Evolutionary conservation across 805 yeast genomes (phyloP).

Genomic region (Metschnikowia santaceciliae): DNA sequence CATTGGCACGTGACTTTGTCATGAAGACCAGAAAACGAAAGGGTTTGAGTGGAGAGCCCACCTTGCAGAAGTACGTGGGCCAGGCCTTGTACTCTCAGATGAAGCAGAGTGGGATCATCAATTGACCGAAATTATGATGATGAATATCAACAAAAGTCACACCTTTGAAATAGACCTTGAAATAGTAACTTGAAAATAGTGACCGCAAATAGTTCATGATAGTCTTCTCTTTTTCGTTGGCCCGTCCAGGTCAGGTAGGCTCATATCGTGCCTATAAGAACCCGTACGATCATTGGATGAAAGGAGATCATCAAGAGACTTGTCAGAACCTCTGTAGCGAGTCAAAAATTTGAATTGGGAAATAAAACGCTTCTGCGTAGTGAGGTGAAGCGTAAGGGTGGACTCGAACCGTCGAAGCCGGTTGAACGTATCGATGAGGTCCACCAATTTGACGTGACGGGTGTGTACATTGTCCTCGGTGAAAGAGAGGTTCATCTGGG

Average conservation of each 20-base stretch:
- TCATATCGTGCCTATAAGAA: background rate
- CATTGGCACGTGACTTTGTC: conserved; percentile 83
- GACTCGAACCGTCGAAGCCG: conserved; percentile 9
- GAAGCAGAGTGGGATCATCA: conserved; percentile 41
- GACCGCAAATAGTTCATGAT: background rate
- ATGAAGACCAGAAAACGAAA: conserved; percentile 85
- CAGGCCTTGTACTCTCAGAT: conserved; percentile 52
- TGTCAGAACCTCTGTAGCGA: conserved; percentile 18
- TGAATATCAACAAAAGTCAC: too few relatives aligned
- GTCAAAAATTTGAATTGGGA: conserved; percentile 24
- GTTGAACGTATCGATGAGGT: conserved; percentile 18
- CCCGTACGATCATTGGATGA: background rate
- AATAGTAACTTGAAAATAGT: too few relatives aligned
- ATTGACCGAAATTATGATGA: background rate
- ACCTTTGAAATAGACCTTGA: too few relatives aligned
- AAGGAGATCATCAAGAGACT: conserved; percentile 18
- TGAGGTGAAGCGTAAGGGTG: conserved; percentile 19
- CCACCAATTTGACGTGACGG: conserved; percentile 22
- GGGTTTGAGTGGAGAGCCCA: conserved; percentile 67
- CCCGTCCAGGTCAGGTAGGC: background rate
- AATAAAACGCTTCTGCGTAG: conserved; percentile 24
- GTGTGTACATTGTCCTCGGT: conserved; percentile 31
- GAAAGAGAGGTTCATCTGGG: conserved; percentile 27
- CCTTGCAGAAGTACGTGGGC: conserved; percentile 64
- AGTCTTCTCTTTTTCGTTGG: conserved; percentile 1